A percentile compares a stretch with the other conserved stretches of the same genome.
Conservation (phyloP, 2,329 filamentous ascomycete species). For the Venturia aucupariae region DNA sequence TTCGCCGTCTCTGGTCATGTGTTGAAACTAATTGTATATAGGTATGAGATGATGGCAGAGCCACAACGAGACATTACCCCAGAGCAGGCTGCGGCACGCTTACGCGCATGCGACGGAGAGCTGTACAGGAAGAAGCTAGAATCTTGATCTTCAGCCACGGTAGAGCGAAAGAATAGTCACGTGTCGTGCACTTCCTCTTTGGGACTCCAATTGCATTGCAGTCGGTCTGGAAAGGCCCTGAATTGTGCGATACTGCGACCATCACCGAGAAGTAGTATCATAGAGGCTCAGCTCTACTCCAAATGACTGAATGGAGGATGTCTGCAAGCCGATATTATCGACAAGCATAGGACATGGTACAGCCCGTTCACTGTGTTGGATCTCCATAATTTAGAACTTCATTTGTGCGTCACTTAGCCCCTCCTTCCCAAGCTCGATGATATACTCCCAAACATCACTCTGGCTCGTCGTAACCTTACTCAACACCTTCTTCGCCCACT, state of each 20-base stretch:
- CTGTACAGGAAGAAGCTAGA: constrained; percentile 64
- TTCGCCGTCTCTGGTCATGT: neutral
- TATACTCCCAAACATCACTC: constrained; percentile 17
- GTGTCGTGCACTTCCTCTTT: neutral
- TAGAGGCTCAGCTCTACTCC: neutral
- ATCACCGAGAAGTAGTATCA: neutral
- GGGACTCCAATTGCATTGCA: neutral
- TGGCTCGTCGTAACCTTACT: constrained; percentile 16
- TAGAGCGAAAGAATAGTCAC: neutral
- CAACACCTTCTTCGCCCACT: constrained; percentile 21
- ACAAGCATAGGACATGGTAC: too few relatives aligned
- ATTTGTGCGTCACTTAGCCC: neutral
- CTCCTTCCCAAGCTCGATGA: constrained; percentile 7
- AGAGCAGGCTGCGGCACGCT: constrained; percentile 76
- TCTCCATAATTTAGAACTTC: constrained; percentile 10
- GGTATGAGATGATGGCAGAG: constrained; percentile 89
- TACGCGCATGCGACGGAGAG: constrained; percentile 69
- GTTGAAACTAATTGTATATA: constrained; percentile 18
- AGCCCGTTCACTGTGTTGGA: too few relatives aligned
- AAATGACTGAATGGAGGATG: neutral
- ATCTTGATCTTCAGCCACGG: neutral
- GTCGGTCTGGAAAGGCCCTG: neutral
- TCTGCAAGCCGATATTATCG: neutral
- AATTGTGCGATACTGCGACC: neutral
- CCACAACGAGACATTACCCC: constrained; percentile 98